Evolutionary conservation across 176 grass and related monocot genomes (phyloP).

Genomic region (Lolium multiflorum): DNA sequence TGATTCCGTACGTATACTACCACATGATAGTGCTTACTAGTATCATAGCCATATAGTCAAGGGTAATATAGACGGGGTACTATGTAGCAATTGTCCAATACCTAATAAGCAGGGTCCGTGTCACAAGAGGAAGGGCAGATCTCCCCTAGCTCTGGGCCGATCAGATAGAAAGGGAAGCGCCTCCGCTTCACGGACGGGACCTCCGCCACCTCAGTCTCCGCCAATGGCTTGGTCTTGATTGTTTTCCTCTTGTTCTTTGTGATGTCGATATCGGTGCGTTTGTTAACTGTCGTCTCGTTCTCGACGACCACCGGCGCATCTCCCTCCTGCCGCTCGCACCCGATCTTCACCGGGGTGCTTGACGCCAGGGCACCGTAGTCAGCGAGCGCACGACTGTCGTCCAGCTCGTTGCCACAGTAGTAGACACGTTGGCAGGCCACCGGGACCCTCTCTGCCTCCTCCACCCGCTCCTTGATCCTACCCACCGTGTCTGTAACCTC

Average conservation of each 20-base stretch:
- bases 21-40: no score
- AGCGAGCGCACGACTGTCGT: neutral
- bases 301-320: no score
- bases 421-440: neutral
- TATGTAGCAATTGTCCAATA: no score
- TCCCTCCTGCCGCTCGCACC: neutral
- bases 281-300: neutral
- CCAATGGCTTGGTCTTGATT: no score
- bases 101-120: neutral
- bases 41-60: no score
- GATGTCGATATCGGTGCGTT: neutral
- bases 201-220: neutral
- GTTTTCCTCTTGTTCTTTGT: no score
- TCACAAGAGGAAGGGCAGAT: neutral
- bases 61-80: no score
- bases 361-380: neutral
- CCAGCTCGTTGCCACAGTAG: neutral
- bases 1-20: no score
- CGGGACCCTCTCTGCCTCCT: neutral
- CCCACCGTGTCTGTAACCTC: neutral
- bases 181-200: neutral
- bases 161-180: neutral
- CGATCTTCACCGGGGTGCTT: neutral
- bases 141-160: neutral
- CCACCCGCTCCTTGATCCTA: neutral